These are phyloP conservation scores for Microbotryum intermedium DNA, from an alignment of 1,284 basidiomycete species.

Conservation along the genomic window DNA sequence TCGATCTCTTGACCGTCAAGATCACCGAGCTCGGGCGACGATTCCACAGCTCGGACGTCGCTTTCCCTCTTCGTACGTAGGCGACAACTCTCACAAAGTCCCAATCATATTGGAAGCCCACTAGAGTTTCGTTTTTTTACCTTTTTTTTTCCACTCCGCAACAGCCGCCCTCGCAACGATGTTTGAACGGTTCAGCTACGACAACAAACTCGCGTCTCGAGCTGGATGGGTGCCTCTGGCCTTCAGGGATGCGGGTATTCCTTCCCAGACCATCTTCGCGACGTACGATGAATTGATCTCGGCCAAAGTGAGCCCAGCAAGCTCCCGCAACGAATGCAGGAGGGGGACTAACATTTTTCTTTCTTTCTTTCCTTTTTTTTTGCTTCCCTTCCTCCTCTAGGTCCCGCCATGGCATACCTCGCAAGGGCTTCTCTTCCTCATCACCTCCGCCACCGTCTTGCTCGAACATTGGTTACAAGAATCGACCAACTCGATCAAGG, in stretches of 20 bases:
- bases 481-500: slow-evolving; percentile 39
- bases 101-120: not conserved
- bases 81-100: not conserved
- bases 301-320: slow-evolving; percentile 55
- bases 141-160: not conserved
- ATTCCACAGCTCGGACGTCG: slow-evolving; percentile 83
- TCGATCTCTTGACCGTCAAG: slow-evolving; percentile 55
- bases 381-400: slow-evolving; percentile 40
- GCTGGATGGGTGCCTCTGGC: slow-evolving; percentile 71
- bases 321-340: not conserved
- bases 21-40: slow-evolving; percentile 66
- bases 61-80: slow-evolving; percentile 72
- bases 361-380: not conserved
- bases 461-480: slow-evolving; percentile 67
- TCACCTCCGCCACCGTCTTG: slow-evolving; percentile 64
- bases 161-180: slow-evolving; percentile 60
- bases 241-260: slow-evolving; percentile 65
- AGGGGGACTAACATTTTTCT: not conserved
- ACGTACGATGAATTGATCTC: slow-evolving; percentile 78
- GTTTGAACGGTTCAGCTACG: slow-evolving; percentile 58
- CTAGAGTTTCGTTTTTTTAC: not conserved
- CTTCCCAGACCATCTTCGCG: slow-evolving; percentile 69
- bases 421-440: slow-evolving; percentile 63
- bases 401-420: slow-evolving; percentile 74
- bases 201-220: slow-evolving; percentile 50